phyloP scores from a whole-genome alignment of 2,329 filamentous ascomycete species.

The Periglandula ipomoeae region DNA sequence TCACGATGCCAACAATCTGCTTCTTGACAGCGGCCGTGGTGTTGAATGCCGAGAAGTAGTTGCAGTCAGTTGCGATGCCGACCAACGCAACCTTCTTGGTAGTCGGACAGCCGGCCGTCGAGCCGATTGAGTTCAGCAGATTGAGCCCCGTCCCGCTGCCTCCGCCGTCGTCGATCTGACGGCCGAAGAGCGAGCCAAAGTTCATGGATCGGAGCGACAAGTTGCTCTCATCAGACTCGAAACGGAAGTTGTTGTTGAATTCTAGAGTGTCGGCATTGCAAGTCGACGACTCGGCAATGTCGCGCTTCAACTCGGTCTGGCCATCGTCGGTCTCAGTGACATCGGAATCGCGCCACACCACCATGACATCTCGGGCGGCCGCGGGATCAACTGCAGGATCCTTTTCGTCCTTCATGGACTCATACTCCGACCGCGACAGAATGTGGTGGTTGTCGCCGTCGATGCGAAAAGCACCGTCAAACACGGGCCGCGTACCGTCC shows the following conservation, averaged over 20 bases:
- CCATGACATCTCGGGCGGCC: slow-evolving; percentile 64
- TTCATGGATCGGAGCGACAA: slow-evolving; percentile 50
- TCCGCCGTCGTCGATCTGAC: slow-evolving; percentile 62
- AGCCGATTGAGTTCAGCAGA: slow-evolving; percentile 68
- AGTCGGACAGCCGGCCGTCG: slow-evolving; percentile 71
- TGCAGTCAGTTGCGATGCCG: slow-evolving; percentile 88
- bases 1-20: slow-evolving; percentile 78
- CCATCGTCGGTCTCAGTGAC: slow-evolving; percentile 36
- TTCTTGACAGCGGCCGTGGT: slow-evolving; percentile 49
- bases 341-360: slow-evolving; percentile 88
- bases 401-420: slow-evolving; percentile 56
- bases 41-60: slow-evolving; percentile 67
- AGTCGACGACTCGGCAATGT: slow-evolving; percentile 31
- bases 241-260: slow-evolving; percentile 71
- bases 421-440: slow-evolving; percentile 65
- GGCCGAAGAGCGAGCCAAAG: slow-evolving; percentile 60
- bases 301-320: slow-evolving; percentile 58
- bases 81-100: slow-evolving; percentile 89
- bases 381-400: slow-evolving; percentile 57
- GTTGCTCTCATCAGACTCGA: slow-evolving; percentile 44
- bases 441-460: slow-evolving; percentile 80
- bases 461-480: slow-evolving; percentile 82
- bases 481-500: slow-evolving; percentile 72
- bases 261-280: slow-evolving; percentile 68
- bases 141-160: slow-evolving; percentile 62